Base-by-base conservation (phyloP, 2,329 filamentous ascomycete genomes). In the Fusarium chuoi region DNA sequence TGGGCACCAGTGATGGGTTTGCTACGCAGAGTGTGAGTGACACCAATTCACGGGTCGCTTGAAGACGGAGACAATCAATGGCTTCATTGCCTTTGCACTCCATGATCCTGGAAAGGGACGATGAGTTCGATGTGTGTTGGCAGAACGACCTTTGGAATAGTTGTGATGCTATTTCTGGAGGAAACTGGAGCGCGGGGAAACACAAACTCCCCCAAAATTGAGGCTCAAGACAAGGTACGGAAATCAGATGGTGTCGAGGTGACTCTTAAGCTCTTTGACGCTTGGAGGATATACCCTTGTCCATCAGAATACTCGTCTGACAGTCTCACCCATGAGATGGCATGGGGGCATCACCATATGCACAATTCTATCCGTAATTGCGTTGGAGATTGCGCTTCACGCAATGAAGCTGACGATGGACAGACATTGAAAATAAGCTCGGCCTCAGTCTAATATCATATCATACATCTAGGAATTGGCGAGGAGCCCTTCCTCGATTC, bases 171-270 rank as follows among this genome's bases (percentile, higher is more conserved):
- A 9, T 28, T n/a, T 30, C 28, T 38, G 24, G 36, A 54, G 41
- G 35, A 17, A 51, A 14, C 11, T 17, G n/a, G 26, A 59, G 51
- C 60, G 66, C 65, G 62, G 66, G 71, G 71, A 55, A 30, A 44
- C 42, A 65, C 22, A 39, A 17, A 61, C 38, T 60, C 71, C 71
- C 71, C 59, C 51, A 73, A 71, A 74, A 68, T 61, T 66, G 71
- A 74, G 71, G 71, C 71, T 74, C 59, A 65, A 68, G 48, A 67
- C 44, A 59, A 44, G 38, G 54, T 54, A 45, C 60, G 33, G 57
- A 54, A 44, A 30, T 38, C 24, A 36, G 33, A 58, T 38, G 41
- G 56, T n/a, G 57, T 52, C 41, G 20, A 44, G 22, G 33, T 58
- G 42, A 38, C 54, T 42, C 26, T 51, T 28, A 30, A 58, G 35